phyloP scores from a whole-genome alignment of 176 grass and related monocot species.

The Paspalum vaginatum region DNA sequence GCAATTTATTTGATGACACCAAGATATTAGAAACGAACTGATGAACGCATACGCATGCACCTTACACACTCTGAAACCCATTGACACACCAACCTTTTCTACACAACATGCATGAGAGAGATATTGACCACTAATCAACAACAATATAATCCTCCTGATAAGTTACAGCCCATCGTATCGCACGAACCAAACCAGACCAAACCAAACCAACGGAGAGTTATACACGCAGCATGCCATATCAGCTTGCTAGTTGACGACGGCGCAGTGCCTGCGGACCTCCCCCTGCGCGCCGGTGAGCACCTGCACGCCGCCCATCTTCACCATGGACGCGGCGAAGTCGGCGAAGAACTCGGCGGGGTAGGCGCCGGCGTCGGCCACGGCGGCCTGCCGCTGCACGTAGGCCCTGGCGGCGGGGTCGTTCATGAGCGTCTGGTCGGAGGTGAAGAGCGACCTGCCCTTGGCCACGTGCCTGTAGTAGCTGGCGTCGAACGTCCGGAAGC shows the following conservation, averaged over 20 bases:
- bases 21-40: slow-evolving; percentile 3
- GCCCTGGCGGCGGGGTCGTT: slow-evolving; percentile 40
- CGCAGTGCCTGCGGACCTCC: slow-evolving; percentile 73
- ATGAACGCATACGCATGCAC: background rate
- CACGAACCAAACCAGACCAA: background rate
- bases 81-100: background rate
- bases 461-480: slow-evolving; percentile 69
- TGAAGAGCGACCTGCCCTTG: slow-evolving; percentile 64
- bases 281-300: slow-evolving; percentile 76
- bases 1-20: slow-evolving; percentile 7
- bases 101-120: background rate
- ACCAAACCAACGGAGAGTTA: background rate
- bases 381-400: slow-evolving; percentile 59
- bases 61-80: background rate
- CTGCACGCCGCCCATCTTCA: slow-evolving; percentile 71
- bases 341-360: slow-evolving; percentile 68
- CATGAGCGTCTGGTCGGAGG: slow-evolving; percentile 76
- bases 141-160: background rate
- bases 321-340: slow-evolving; percentile 71
- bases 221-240: background rate
- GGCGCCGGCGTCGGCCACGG: background rate
- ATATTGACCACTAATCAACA: background rate
- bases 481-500: slow-evolving; percentile 77
- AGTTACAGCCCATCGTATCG: background rate
- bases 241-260: slow-evolving; percentile 47